Conservation (phyloP, 2,329 filamentous ascomycete genomes). For the Pseudogymnoascus destructans region DNA sequence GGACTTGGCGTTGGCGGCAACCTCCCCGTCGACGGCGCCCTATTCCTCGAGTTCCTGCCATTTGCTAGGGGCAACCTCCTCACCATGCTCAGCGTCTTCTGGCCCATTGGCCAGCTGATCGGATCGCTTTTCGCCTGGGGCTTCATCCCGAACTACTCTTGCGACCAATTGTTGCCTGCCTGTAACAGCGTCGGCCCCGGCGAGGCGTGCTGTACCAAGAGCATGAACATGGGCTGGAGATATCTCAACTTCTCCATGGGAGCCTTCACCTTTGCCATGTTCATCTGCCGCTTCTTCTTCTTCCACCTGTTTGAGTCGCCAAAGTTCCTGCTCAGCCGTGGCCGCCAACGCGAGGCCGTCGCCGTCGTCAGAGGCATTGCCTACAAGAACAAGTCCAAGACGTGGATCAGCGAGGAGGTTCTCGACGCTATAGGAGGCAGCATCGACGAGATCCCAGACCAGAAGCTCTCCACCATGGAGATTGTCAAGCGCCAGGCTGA, state of each 20-base stretch:
- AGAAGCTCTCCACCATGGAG: constrained; percentile 14
- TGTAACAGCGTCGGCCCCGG: constrained; percentile 24
- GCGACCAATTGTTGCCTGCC: constrained; percentile 19
- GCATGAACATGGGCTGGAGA: constrained; percentile 59
- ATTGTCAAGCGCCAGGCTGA: constrained; percentile 35
- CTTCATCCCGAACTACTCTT: constrained; percentile 42
- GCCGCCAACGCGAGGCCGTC: constrained; percentile 65
- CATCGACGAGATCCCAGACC: constrained; percentile 9
- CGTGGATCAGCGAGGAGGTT: constrained; percentile 64
- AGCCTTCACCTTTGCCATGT: constrained; percentile 62
- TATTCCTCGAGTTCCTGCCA: constrained; percentile 76
- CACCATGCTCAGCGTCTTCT: constrained; percentile 75
- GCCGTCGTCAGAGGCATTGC: constrained; percentile 70
- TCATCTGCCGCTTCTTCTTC: constrained; percentile 61
- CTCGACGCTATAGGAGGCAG: constrained; percentile 41
- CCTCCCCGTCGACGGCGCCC: constrained; percentile 62
- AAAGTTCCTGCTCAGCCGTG: constrained; percentile 66
- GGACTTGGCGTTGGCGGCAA: constrained; percentile 64
- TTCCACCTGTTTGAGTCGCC: constrained; percentile 79
- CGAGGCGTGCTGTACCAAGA: constrained; percentile 17
- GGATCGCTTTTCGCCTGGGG: constrained; percentile 63
- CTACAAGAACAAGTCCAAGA: constrained; percentile 53
- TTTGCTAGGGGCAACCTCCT: constrained; percentile 59
- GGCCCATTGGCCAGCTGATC: constrained; percentile 69
- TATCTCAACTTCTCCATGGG: constrained; percentile 61